Evolutionary conservation across 2,329 filamentous ascomycete genomes (phyloP).

Genomic region (Colletotrichum simmondsii): DNA sequence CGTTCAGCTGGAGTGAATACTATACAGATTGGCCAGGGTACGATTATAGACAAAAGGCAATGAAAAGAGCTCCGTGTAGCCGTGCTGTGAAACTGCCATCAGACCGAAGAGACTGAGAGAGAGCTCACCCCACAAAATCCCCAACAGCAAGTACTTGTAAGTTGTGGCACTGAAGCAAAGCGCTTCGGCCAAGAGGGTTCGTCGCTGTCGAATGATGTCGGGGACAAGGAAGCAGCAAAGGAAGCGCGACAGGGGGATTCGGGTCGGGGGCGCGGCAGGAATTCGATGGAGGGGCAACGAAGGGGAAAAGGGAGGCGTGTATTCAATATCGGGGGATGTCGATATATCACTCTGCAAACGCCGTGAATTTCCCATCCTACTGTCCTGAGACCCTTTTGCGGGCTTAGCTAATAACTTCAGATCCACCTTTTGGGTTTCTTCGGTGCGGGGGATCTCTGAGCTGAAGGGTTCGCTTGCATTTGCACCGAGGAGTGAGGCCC

Average conservation of each 20-base stretch:
- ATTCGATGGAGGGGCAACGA: neutral
- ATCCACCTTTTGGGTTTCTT: neutral
- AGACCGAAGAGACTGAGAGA: constrained; percentile 6
- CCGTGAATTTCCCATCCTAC: neutral
- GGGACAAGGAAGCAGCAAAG: constrained; percentile 24
- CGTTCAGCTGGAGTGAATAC: neutral
- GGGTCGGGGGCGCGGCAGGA: constrained; percentile 1
- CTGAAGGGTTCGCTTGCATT: constrained; percentile 16
- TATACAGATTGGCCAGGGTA: neutral
- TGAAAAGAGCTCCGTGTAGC: constrained; percentile 21
- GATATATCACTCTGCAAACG: neutral
- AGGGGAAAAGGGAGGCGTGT: neutral
- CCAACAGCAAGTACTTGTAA: neutral
- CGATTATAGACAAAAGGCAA: neutral
- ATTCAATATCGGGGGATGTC: neutral
- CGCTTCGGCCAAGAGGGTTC: constrained; percentile 34
- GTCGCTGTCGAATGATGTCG: constrained; percentile 34
- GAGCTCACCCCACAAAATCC: neutral
- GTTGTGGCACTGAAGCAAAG: no score
- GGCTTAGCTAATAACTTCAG: no score
- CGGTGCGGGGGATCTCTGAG: constrained; percentile 22
- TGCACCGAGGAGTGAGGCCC: constrained; percentile 8
- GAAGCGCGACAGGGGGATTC: constrained; percentile 1
- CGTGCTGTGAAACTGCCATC: constrained; percentile 36
- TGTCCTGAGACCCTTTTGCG: no score